Percentiles rank a stretch among this genome's conserved stretches.
Conservation (phyloP, 2,329 filamentous ascomycete species). For the Fusarium foetens region DNA sequence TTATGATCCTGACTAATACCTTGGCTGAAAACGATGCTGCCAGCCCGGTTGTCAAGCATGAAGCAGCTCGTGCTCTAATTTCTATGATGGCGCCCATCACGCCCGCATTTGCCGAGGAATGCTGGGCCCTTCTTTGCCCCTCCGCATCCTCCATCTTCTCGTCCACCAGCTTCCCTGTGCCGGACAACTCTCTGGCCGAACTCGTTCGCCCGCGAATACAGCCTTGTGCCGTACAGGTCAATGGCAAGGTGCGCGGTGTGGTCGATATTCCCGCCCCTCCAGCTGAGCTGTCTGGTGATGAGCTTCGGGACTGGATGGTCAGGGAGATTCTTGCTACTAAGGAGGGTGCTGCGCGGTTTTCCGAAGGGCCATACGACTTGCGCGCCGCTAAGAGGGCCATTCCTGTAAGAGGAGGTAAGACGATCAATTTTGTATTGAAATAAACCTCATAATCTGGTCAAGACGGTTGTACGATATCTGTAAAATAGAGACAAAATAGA, state of each 20-base stretch:
- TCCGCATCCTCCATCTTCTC: conserved; percentile 53
- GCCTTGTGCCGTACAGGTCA: conserved; percentile 77
- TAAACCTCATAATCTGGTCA: not conserved
- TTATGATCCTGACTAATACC: conserved; percentile 83
- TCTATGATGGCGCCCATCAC: conserved; percentile 82
- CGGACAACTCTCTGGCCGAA: conserved; percentile 60
- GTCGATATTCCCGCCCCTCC: conserved; percentile 69
- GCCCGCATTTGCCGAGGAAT: conserved; percentile 84
- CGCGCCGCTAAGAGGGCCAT: conserved; percentile 70
- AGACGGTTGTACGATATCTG: conserved; percentile 21
- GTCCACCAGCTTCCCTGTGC: conserved; percentile 67
- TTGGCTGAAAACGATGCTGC: conserved; percentile 59
- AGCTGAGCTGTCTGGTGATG: conserved; percentile 53
- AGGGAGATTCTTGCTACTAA: conserved; percentile 68
- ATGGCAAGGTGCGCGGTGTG: conserved; percentile 79
- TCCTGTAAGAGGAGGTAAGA: conserved; percentile 71
- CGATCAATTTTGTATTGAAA: conserved; percentile 77
- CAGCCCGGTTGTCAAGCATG: conserved; percentile 57
- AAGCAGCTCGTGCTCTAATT: conserved; percentile 67
- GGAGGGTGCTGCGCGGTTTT: conserved; percentile 68
- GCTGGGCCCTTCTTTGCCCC: conserved; percentile 71
- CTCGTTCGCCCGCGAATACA: conserved; percentile 61
- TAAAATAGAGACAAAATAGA: conserved; percentile 20
- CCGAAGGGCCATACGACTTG: conserved; percentile 57
- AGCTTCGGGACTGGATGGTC: conserved; percentile 69